Evolutionary conservation across 495 filamentous ascomycete genomes (phyloP).

Genomic region (Tuber calosporum): DNA sequence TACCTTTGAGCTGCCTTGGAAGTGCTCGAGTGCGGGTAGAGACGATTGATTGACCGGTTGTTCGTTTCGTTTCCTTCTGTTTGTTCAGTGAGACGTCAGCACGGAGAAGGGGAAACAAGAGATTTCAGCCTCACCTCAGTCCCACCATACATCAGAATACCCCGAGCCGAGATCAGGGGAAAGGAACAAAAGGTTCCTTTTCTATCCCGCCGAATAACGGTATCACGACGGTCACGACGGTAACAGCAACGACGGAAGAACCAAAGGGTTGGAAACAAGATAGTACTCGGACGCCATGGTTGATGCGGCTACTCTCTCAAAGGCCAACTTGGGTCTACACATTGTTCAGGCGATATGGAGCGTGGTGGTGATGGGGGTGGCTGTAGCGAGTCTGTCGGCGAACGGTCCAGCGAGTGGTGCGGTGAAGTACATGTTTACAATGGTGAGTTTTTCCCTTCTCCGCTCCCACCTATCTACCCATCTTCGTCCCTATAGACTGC

Average conservation of each 20-base stretch:
- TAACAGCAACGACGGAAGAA: constrained; percentile 8
- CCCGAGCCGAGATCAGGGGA: not conserved
- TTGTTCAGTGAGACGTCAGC: not conserved
- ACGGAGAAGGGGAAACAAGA: not conserved
- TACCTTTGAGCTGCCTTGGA: not conserved
- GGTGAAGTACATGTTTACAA: constrained; percentile 36
- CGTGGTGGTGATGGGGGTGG: constrained; percentile 38
- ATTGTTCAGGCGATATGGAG: constrained; percentile 34
- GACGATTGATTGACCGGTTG: not conserved
- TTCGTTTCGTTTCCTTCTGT: not conserved
- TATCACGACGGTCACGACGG: not conserved
- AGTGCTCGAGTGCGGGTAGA: not conserved
- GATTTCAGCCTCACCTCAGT: constrained; percentile 6
- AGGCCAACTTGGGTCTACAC: constrained; percentile 33
- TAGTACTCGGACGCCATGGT: constrained; percentile 30
- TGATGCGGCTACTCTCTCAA: constrained; percentile 23
- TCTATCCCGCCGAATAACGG: not conserved
- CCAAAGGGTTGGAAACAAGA: not conserved
- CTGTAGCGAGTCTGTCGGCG: constrained; percentile 26
- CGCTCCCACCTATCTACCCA: not conserved
- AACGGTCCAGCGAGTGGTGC: constrained; percentile 29
- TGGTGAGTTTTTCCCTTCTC: constrained; percentile 28
- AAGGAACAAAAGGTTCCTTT: not conserved
- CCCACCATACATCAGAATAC: not conserved
- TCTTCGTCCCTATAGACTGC: not conserved